Base-by-base conservation (phyloP, 805 yeast genomes). In the Suhomyces vadensis region DNA sequence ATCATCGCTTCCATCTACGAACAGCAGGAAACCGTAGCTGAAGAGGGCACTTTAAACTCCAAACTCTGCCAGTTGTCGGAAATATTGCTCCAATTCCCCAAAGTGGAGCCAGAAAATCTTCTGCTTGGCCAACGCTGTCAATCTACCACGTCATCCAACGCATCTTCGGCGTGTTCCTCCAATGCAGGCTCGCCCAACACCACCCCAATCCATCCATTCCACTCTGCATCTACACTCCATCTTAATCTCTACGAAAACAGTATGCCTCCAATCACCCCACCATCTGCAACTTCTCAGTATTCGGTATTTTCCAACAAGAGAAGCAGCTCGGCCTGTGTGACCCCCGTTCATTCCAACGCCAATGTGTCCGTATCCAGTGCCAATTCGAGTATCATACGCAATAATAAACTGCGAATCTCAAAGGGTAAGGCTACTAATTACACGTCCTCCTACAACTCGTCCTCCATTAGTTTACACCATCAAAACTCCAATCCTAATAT, bases 201-300 rank as follows among this genome's bases (percentile, higher is more conserved):
- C 10, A 40, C 38, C 2, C 38, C 43, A n/a, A 31, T 11, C 19
- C 43, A 38, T 20, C 39, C 39, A 35, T 42, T 42, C 37, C 24
- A 33, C 31, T 37, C 42, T 11, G 16, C 46, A 21, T 29, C 37
- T 9, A 26, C 37, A 4, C 41, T 42, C 14, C 27, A 36, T 14
- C 38, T 46, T 31, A 41, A 38, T 31, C 23, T 27, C 17, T 29
- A 38, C 35, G 49, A 46, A 27, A 19, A 23, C 5, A 39, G 39
- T n/a, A 27, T 22, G n/a, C 41, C 46, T 14, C 73, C 73, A 13
- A 52, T 59, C 13, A 69, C 74, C 2, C 74, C 74, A n/a, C 74
- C 74, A 22, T 64, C 67, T 42, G 74, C 74, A n/a, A 62, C 67
- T 10, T 66, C 73, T 11, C 73, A 65, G 50, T 58, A 65, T 39